Evolutionary conservation across 2,329 filamentous ascomycete species (phyloP).

Genomic region (Phialophora verrucosa): DNA sequence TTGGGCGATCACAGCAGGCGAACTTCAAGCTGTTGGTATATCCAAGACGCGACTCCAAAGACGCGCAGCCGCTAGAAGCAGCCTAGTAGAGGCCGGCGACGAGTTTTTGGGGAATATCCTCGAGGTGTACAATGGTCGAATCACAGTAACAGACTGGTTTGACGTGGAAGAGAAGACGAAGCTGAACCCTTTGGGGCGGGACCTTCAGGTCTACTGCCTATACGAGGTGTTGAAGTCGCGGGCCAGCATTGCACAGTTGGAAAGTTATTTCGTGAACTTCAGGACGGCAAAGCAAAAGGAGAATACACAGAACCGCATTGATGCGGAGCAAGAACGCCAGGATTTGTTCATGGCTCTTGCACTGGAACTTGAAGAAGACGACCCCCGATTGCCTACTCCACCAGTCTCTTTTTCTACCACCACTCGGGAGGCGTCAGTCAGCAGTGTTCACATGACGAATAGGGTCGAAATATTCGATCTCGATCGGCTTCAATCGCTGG

Average conservation of each 20-base stretch:
- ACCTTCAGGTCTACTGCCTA: conserved; percentile 34
- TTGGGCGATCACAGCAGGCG: conserved; percentile 34
- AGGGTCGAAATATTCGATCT: background rate
- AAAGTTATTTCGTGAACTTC: conserved; percentile 23
- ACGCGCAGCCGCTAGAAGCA: conserved; percentile 16
- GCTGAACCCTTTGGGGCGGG: conserved; percentile 31
- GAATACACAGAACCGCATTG: conserved; percentile 35
- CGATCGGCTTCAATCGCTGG: background rate
- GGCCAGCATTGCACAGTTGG: conserved; percentile 21
- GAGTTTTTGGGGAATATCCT: conserved; percentile 22
- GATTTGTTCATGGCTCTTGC: conserved; percentile 35
- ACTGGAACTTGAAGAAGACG: conserved; percentile 30
- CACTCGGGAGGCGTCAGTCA: conserved; percentile 6
- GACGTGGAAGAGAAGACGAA: conserved; percentile 6
- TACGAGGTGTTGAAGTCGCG: conserved; percentile 32
- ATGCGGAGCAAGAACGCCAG: conserved; percentile 28
- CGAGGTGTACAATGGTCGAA: conserved; percentile 12
- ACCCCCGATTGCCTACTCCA: background rate
- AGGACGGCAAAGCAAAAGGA: conserved; percentile 25
- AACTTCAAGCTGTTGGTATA: conserved; percentile 34
- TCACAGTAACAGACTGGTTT: conserved; percentile 31
- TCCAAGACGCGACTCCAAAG: conserved; percentile 28
- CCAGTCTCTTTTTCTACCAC: background rate
- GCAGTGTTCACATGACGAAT: background rate
- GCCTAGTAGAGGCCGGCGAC: conserved; percentile 22